Base-by-base conservation (phyloP, 805 yeast species). In the Kazachstania africana region DNA sequence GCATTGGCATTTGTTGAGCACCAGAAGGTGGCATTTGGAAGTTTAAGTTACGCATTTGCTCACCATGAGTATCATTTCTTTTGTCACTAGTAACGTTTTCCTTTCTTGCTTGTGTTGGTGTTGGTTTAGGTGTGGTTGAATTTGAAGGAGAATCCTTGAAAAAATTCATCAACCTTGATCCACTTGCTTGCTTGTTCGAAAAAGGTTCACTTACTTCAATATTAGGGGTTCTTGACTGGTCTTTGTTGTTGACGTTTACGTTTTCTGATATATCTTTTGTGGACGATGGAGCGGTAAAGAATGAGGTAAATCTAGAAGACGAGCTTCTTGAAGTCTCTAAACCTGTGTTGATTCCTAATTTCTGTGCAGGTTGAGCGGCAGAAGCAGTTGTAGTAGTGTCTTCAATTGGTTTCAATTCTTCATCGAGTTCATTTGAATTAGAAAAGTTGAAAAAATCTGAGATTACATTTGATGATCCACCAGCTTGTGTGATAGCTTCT, bases 281-380 rank as follows among this genome's bases (percentile, higher is more conserved):
- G 8, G 25, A 23, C 15, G 44, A 28, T 6, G 47, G 38, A 6
- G 45, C 31, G n/a, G 43, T 40, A 37, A 57, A 57, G 32, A 57
- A 57, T 6, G 60, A 55, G 3, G 60, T 51, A 35, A 57, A 57
- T 36, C 60, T 50, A 13, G 62, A 57, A 12, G 53, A 46, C 2
- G 45, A 33, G 23, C 46, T 38, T 35, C 40, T 41, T 29, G 36
- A 36, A 10, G 30, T 24, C 9, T 30, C 33, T 16, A 13, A 16
- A 9, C 8, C 21, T 8, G 15, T 12, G 12, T 15, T n/a, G 16
- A 9, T 29, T 28, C 21, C 2, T 14, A 21, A 20, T 14, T 29
- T 22, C 23, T 22, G 27, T 9, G 12, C 25, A 10, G 10, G 22
- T 12, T 16, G n/a, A n/a, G 17, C 16, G 17, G 26, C 17, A 14